Evolutionary conservation across 2,329 filamentous ascomycete species (phyloP), one percentile per base, ranked within the genome.

Genomic region (Didymella segeticola): DNA sequence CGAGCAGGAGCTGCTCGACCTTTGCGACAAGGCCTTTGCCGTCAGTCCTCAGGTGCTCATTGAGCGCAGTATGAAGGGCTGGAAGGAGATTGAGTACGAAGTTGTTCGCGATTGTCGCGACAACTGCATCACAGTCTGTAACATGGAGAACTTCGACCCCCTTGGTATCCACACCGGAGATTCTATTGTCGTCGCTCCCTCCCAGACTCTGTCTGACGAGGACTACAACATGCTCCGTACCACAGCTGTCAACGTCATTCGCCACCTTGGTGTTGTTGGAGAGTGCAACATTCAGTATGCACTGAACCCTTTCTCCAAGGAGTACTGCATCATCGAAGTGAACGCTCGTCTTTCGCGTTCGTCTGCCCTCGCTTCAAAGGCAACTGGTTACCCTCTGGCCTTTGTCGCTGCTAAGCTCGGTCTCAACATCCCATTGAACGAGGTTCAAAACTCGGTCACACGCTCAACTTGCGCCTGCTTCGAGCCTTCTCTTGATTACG

Each of bases 71-170:
- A 98, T 99, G 93, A 98, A 98, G 81, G 95, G 95, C 55, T 99
- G 95, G 95, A 99, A 99, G 78, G 95, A 99, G 78, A 96, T 98
- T 60, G 95, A 99, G 77, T 99, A 98, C 72, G 95, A 99, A 77
- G 95, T 98, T 58, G 95, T 99, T 33, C 89, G 95, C 69, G 95
- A 98, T 80, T 89, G 88, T 52, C 87, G 91, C 67, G 93, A 99
- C 80, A 98, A 98, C 83, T 99, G 95, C 75, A 98, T 99, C 74
- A 99, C 95, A 6, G 95, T 99, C 58, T 99, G 95, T 77, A 99
- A 99, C 81, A 98, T 99, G 95, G 95, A 99, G 80, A 99, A 99
- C 80, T 99, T 99, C 70, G 95, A 99, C 75, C 95, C 95, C 49
- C 87, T 99, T 1, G 95, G 95, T 68, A 98, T 98, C 60, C 95